A percentile compares a stretch with the other conserved stretches of the same genome.
phyloP scores from a whole-genome alignment of 495 filamentous ascomycete species.

The Gamarada debralockiae region DNA sequence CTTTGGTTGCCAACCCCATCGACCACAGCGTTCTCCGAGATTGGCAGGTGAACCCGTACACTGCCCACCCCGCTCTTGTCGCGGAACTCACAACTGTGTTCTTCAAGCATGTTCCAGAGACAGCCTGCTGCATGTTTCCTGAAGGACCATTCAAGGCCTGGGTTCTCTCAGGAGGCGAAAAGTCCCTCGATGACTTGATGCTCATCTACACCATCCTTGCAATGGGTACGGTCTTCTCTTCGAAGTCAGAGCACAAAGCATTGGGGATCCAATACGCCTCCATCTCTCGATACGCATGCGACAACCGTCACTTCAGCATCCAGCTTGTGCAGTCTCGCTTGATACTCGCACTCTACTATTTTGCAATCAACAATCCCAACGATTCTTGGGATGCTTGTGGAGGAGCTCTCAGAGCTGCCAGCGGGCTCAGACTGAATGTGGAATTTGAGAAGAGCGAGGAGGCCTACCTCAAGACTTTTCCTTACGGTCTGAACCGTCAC shows the following conservation, averaged over 20 bases:
- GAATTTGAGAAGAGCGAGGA: constrained; percentile 50
- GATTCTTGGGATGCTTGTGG: constrained; percentile 59
- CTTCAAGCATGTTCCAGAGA: constrained; percentile 49
- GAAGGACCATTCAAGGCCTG: constrained; percentile 32
- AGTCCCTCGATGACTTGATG: constrained; percentile 65
- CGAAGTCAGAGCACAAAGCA: constrained; percentile 41
- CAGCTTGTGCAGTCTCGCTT: constrained; percentile 60
- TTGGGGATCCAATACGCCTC: constrained; percentile 47
- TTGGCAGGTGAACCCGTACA: constrained; percentile 65
- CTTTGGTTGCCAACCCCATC: constrained; percentile 21
- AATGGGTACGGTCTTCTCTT: constrained; percentile 53
- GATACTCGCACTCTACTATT: constrained; percentile 61
- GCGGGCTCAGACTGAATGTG: constrained; percentile 53
- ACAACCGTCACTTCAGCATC: constrained; percentile 47
- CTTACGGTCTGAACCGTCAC: constrained; percentile 53
- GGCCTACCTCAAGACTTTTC: constrained; percentile 38
- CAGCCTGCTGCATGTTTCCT: constrained; percentile 55
- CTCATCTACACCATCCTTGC: constrained; percentile 63
- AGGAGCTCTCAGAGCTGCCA: constrained; percentile 52
- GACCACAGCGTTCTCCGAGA: constrained; percentile 44
- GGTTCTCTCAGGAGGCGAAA: constrained; percentile 41
- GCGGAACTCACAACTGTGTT: constrained; percentile 50
- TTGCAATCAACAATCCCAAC: constrained; percentile 47
- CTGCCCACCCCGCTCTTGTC: constrained; percentile 34
- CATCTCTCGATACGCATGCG: constrained; percentile 55